Base-by-base conservation (phyloP, 805 yeast species). In the Kazachstania bromeliacearum region DNA sequence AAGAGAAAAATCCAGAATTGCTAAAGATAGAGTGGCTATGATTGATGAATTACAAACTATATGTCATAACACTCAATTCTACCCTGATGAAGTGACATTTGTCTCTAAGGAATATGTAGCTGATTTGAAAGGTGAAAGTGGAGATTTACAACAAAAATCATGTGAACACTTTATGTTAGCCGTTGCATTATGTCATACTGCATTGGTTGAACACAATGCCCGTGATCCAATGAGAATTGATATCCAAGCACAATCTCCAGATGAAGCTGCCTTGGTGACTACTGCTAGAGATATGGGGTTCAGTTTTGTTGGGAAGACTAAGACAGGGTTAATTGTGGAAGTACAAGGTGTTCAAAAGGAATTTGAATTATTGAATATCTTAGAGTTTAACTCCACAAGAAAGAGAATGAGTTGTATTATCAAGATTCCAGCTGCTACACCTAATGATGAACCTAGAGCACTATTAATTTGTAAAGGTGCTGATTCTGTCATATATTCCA, bases 371-470 rank as follows among this genome's bases (percentile, higher is more conserved):
- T 59, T 83, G 41, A 82, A 81, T 51, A 70, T 78, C 15, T 58
- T 83, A 40, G 94, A 83, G 50, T 83, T 83, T 60, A 83, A 83
- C 49, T 82, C 92, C 3, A 79, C 89, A 0, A 75, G 94, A 64
- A 82, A 82, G 63, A 76, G 94, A 68, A 82, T 82, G 94, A 79
- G 88, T 69, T 81, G 83, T 10, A 77, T 83, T 42, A 66, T 83
- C 30, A 81, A 81, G 53, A 64, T 83, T 26, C 85, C 87, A 1
- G 55, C 72, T 9, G 51, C 53, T 3, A 46, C 41, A 4, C 63
- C 64, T 19, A 61, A 59, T 32, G 73, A 63, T 23, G 69, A 71
- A 35, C 77, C 77, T 21, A 74, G 67, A 34, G 85, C 79, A 0
- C 59, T 82, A 24, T 61, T 83, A 46, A 73, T 81, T 39, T 81